Evolutionary conservation across 139 green algal species (phyloP).

Genomic region (Chlamydomonas schloesseri): DNA sequence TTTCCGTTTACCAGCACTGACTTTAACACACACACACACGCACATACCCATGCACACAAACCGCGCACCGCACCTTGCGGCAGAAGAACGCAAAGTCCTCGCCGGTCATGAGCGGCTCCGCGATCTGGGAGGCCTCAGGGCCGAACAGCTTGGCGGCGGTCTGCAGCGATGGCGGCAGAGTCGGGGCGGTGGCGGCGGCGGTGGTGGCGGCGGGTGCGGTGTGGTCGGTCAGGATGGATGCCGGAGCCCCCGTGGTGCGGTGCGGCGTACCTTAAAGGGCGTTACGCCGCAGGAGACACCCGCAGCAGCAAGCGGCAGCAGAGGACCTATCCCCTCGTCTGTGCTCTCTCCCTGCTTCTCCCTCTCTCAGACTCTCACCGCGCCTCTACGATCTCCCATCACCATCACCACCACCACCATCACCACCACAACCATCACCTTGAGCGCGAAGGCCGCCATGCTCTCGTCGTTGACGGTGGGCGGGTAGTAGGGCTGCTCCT

Average conservation of each 20-base stretch:
- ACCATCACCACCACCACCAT: not conserved
- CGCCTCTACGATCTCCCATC: too few species aligned
- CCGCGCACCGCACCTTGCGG: conserved; percentile 44
- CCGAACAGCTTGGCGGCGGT: conserved; percentile 37
- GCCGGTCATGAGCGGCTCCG: conserved; percentile 74
- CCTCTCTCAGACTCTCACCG: too few species aligned
- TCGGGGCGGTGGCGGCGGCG: not conserved
- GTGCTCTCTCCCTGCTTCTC: too few species aligned
- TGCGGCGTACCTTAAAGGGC: too few species aligned
- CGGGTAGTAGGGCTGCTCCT: conserved; percentile 73
- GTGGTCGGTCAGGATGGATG: not conserved
- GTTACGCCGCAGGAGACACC: too few species aligned
- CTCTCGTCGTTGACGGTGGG: conserved; percentile 83
- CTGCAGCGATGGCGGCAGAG: not conserved
- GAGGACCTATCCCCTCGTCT: too few species aligned
- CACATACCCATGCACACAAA: too few species aligned
- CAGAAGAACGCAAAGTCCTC: conserved; percentile 93
- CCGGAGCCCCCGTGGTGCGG: too few species aligned
- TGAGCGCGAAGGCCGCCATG: conserved; percentile 64
- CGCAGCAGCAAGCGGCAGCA: too few species aligned
- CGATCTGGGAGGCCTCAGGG: conserved; percentile 3
- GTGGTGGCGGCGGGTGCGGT: not conserved
- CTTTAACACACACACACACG: too few species aligned
- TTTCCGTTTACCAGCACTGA: too few species aligned
- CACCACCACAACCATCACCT: conserved; percentile 55